Evolutionary conservation across 441 rosid genomes (phyloP), one percentile per base, ranked within the genome.

Genomic region (Mallotus japonicus): DNA sequence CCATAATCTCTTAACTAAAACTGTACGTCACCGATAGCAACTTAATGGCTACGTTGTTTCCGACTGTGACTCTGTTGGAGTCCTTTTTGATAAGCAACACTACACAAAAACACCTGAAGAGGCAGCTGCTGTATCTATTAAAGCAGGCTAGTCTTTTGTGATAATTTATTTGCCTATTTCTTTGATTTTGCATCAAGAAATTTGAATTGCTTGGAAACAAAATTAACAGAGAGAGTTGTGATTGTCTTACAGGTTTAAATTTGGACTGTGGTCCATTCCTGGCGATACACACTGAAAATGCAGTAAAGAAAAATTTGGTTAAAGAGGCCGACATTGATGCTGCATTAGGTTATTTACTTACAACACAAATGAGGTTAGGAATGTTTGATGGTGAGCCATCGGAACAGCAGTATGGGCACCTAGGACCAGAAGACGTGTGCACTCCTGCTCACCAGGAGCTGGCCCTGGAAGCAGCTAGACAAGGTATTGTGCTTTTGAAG

Each of bases 11-110:
- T 83, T 95, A 0, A 70, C 72, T 77, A 80, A 75, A 62, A 92
- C 91, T 9, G 79, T 92, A 17, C 95, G 99, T 2, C 82, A 82
- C 9, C 84, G 83, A 69, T 95, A 97, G 97, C 82, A 78, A 4
- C 97, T 92, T 59, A 83, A 90, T 42, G 99, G 99, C 95, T 95
- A 95, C 46, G 88, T 95, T 0, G 97, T 92, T 63, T 89, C 98
- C 0, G 99, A 95, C 74, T 92, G 99, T 50, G 99, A 95, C 68
- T 92, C 98, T 0, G 98, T 95, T 17, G 90, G 88, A 7, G 97
- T 95, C 17, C 81, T 85, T 42, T 92, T 87, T 1, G 80, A 82
- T 46, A 78, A 86, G 6, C 99, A 95, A 47, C 97, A 91, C 50
- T 95, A 84, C 58, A 83, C 98, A 10, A 80, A 92, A 17, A 91